Base-by-base conservation (phyloP, 2,329 filamentous ascomycete species). In the Aspergillus glaucus region DNA sequence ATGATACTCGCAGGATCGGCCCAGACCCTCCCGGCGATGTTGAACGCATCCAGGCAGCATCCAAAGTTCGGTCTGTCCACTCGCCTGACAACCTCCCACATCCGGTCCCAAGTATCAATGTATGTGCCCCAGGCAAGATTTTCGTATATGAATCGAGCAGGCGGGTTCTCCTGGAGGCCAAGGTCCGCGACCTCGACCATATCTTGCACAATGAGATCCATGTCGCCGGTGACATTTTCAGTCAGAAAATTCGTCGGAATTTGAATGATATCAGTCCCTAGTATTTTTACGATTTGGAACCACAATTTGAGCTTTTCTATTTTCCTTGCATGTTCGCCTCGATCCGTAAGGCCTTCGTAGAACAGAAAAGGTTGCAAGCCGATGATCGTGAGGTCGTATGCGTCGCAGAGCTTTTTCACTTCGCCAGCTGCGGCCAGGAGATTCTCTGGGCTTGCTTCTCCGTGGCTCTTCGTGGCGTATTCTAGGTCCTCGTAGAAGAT, bases 401-500 rank as follows among this genome's bases (percentile, higher is more conserved):
- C 8, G 32, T 61, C 50, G 50, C 65, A 68, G 22, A 87, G 72
- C 0, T 68, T 57, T n/a, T 73, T 72, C 49, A 87, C 78, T 17
- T 77, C 68, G 3, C 67, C 63, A 22, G 86, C 84, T 1, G 85
- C 85, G 5, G 71, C 61, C 17, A 86, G 58, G 36, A 83, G 75
- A 55, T 75, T 75, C 8, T 71, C 60, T 12, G 68, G 57, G 2
- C 66, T 69, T 22, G 71, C 61, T 28, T 68, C 66, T 39, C 74
- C 73, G 2, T 73, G 62, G 77, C 63, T 1, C 74, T 65, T 28
- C 65, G 57, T 55, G 84, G 80, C 12, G 86, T 82, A 80, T 50
- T 80, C 72, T 3, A 92, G 76, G 63, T 92, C 87, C 62, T 92
- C 87, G 65, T 85, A 83, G 72, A 89, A 90, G 17, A 90, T 75